These are phyloP conservation scores for Microthyrium microscopicum DNA, from an alignment of 2,329 filamentous ascomycete species.

Conservation along the genomic window DNA sequence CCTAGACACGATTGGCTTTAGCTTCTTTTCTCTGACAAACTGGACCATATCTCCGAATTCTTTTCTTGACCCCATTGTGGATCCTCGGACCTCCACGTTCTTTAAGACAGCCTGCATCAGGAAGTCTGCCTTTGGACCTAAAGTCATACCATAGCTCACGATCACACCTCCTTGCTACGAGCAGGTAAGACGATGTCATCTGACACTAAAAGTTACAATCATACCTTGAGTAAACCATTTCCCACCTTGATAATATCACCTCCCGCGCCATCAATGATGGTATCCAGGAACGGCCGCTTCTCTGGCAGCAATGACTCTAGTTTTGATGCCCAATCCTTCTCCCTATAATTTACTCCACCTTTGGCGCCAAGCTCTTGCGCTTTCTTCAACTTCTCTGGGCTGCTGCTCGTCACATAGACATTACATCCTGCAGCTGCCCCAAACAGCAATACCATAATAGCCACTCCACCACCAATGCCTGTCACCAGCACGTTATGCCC, in stretches of 20 bases:
- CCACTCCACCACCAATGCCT: conserved; percentile 85
- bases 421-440: conserved; percentile 56
- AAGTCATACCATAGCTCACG: conserved; percentile 80
- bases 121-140: conserved; percentile 72
- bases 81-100: conserved; percentile 74
- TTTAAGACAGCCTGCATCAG: conserved; percentile 67
- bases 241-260: conserved; percentile 63
- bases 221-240: conserved; percentile 48
- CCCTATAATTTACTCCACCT: conserved; percentile 71
- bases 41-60: conserved; percentile 86
- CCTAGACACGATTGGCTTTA: conserved; percentile 62
- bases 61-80: conserved; percentile 77
- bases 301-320: conserved; percentile 44
- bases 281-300: conserved; percentile 56
- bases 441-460: conserved; percentile 66
- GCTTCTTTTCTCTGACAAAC: conserved; percentile 58
- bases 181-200: conserved; percentile 9
- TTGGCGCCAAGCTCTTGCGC: conserved; percentile 57
- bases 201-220: background rate
- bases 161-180: conserved; percentile 61
- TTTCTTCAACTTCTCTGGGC: conserved; percentile 55
- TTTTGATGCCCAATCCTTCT: conserved; percentile 65
- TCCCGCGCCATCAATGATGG: conserved; percentile 80
- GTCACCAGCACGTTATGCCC: conserved; percentile 71
- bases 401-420: conserved; percentile 69